Base-by-base conservation (phyloP, 306 rosid genomes). In the Cyamopsis tetragonoloba region DNA sequence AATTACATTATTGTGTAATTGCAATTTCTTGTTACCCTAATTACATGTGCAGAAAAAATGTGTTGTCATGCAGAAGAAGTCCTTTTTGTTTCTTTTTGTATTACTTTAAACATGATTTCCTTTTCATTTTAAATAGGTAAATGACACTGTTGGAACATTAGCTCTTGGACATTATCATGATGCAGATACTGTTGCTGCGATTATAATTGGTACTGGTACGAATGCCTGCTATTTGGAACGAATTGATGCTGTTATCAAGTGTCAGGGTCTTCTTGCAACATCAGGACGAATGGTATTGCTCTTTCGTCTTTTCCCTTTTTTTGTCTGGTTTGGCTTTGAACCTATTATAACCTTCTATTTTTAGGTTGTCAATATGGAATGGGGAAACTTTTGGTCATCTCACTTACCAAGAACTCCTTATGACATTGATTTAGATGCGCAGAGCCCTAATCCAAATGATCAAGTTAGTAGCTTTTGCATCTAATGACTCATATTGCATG, bases 311-410 rank as follows among this genome's bases (percentile, higher is more conserved):
- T 64, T 38, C 34, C 9, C 23, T 30, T 49, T 67, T 49, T 3
- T 1, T 34, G 58, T 18, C 37, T 22, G 3, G 53, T 46, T 18
- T 70, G 11, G 41, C 65, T 48, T 34, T 49, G 39, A 27, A 24
- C 27, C 26, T 57, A 60, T 27, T 30, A 1, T 31, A 61, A 54
- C 17, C 14, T 28, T 42, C 31, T 69, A 47, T 24, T 50, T 17
- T 70, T 48, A 92, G 98, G 98, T 79, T 72, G 82, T 92, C 79
- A 89, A 92, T 70, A 92, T 87, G 96, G 98, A 92, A 79, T 92
- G 98, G 98, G 98, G 98, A 31, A 89, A 82, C 72, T 92, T 92
- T 74, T 92, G 95, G 96, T 80, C 98, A 30, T 78, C 96, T 73
- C 96, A 92, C 81, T 84, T 89, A 51, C 98, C 98, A 34, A 92